Evolutionary conservation across 1,284 basidiomycete species (phyloP).

Genomic region (Pulchroboletus neoregius): DNA sequence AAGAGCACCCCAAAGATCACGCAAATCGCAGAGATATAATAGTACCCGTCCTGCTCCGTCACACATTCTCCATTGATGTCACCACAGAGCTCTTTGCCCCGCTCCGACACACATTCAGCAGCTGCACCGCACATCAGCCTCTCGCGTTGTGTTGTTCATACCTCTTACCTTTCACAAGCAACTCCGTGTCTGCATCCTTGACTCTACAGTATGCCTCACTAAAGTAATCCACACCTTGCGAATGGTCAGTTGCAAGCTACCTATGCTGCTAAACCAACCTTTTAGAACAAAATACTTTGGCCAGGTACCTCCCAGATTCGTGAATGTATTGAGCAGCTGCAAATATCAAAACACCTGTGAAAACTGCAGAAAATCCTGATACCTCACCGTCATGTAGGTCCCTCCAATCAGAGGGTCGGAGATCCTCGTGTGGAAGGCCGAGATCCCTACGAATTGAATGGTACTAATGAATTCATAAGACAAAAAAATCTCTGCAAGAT

Average conservation of each 20-base stretch:
- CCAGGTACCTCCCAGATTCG: constrained; percentile 98
- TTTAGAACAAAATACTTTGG: constrained; percentile 91
- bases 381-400: constrained; percentile 92
- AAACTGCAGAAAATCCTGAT: not conserved
- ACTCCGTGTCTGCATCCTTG: constrained; percentile 47
- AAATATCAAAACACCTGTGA: constrained; percentile 7
- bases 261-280: constrained; percentile 49
- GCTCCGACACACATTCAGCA: constrained; percentile 85
- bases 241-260: constrained; percentile 11
- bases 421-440: constrained; percentile 96
- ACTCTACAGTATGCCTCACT: constrained; percentile 80
- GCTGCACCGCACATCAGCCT: constrained; percentile 40
- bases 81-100: constrained; percentile 78
- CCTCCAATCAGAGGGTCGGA: constrained; percentile 97
- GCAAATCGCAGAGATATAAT: constrained; percentile 79
- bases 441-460: constrained; percentile 97
- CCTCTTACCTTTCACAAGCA: constrained; percentile 56
- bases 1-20: constrained; percentile 70
- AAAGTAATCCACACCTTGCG: constrained; percentile 77
- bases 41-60: constrained; percentile 90
- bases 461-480: constrained; percentile 52
- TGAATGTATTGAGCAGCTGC: constrained; percentile 92
- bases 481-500: not conserved
- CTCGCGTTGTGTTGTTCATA: not conserved
- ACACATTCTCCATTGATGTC: constrained; percentile 78